Base-by-base conservation (phyloP, 306 rosid genomes). In the Vigna hirtella region DNA sequence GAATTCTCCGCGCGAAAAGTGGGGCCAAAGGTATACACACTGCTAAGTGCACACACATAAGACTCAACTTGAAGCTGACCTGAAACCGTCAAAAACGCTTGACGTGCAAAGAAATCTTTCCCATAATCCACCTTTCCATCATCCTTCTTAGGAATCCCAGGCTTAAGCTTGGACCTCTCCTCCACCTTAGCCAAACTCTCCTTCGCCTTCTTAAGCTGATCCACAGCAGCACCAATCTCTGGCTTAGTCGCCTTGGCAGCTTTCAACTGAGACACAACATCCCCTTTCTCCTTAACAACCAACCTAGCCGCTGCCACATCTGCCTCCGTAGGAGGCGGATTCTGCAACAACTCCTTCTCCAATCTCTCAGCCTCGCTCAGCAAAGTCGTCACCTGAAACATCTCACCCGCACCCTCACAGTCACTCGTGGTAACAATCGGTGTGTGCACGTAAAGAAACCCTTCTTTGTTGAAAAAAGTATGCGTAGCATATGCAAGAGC, bases 381-480 rank as follows among this genome's bases (percentile, higher is more conserved):
- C 85, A 96, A 77, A 63, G 98, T 93, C 1, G 99, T 96, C 56
- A 96, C 99, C 86, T 96, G 99, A 89, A 96, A 96, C 98, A 96
- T 96, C 74, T 96, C 98, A 69, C 99, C 99, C 6, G 99, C 99
- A 85, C 99, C 99, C 88, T 96, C 99, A 81, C 99, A 96, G 70
- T 96, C 99, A 85, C 98, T 96, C 0, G 98, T 96, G 6, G 99
- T 96, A 10, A 96, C 77, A 83, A 96, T 96, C 10, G 98, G 99
- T 2, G 99, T 96, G 71, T 96, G 99, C 67, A 93, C 95, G 63
- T 91, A 96, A 9, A 88, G 88, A 81, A 96, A 96, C 13, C 93
- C 91, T 18, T 91, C 96, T 62, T 90, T 82, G 3, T 90, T 73
- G 42, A 96, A 96, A 80, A 96, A 96, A 0, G 98, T 85, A 20